Conservation (phyloP, 331 rosid genomes). For the Malus hybrid region DNA sequence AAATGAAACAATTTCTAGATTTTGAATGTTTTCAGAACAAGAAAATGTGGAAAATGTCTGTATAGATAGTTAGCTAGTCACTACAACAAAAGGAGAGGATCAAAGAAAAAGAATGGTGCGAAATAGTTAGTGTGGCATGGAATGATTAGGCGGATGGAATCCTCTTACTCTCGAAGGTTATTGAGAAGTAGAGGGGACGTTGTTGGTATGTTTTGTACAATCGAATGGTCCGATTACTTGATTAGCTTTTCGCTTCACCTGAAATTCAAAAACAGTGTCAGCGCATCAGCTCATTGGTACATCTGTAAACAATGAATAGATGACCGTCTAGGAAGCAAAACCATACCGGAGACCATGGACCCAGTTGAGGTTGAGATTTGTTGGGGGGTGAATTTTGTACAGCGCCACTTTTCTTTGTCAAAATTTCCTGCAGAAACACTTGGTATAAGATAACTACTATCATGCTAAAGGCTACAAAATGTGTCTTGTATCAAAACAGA, state of each 20-base stretch:
- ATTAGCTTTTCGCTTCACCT: conserved; percentile 71
- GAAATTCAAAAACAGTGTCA: conserved; percentile 12
- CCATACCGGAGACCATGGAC: conserved; percentile 97
- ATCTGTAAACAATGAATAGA: not conserved
- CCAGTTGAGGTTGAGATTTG: conserved; percentile 57
- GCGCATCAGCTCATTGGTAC: not conserved
- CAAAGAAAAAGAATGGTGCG: not conserved
- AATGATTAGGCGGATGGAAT: conserved; percentile 10
- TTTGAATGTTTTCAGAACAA: not conserved
- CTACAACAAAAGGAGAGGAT: not conserved
- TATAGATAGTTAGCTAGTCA: not conserved
- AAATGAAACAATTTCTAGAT: not conserved
- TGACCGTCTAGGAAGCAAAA: conserved; percentile 2
- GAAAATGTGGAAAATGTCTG: not conserved
- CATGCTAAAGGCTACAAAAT: not conserved
- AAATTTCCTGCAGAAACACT: conserved; percentile 53
- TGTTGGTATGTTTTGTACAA: conserved; percentile 63
- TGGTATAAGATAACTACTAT: conserved; percentile 7
- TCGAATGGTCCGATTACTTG: conserved; percentile 83
- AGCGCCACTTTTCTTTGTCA: conserved; percentile 79
- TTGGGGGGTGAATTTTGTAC: conserved; percentile 90
- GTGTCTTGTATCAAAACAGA: not conserved
- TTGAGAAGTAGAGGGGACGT: conserved; percentile 16
- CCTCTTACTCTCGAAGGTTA: conserved; percentile 1
- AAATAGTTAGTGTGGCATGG: conserved; percentile 18